These are phyloP conservation scores for Cenchrus purpureus DNA, from an alignment of 176 grass and related monocot genomes.

Conservation along the genomic window DNA sequence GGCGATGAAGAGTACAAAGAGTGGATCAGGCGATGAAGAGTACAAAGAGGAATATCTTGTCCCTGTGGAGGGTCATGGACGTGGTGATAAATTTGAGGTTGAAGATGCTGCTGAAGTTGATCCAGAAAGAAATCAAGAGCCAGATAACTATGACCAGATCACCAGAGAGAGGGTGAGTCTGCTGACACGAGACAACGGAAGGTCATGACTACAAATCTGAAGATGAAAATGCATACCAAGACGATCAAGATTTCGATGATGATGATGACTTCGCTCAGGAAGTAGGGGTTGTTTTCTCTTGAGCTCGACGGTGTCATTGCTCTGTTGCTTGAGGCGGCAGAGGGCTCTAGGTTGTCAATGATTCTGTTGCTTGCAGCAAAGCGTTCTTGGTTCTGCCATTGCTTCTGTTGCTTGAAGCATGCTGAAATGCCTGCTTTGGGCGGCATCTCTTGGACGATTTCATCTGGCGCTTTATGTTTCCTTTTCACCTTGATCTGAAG, in stretches of 20 bases:
- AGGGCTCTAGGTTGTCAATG: constrained; percentile 26
- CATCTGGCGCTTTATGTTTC: constrained; percentile 40
- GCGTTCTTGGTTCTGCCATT: constrained; percentile 21
- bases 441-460: constrained; percentile 46
- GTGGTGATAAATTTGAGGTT: constrained; percentile 49
- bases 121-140: constrained; percentile 49
- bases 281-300: constrained; percentile 80
- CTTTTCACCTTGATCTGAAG: constrained; percentile 33
- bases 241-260: constrained; percentile 67
- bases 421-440: constrained; percentile 31
- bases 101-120: constrained; percentile 53
- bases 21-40: constrained; percentile 47
- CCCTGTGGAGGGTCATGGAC: constrained; percentile 47
- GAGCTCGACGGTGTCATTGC: constrained; percentile 24
- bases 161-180: constrained; percentile 54
- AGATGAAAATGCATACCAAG: constrained; percentile 68
- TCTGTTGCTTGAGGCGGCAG: constrained; percentile 35
- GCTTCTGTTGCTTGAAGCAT: constrained; percentile 34
- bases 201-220: constrained; percentile 57
- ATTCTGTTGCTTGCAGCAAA: constrained; percentile 37
- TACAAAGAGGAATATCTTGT: constrained; percentile 60
- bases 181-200: constrained; percentile 51
- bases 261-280: constrained; percentile 90
- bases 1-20: constrained; percentile 49
- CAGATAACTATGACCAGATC: constrained; percentile 57